A percentile compares a stretch with the other conserved stretches of the same genome.
Evolutionary conservation across 1,139 yeast species (phyloP).

Genomic region (Taphrina communis): DNA sequence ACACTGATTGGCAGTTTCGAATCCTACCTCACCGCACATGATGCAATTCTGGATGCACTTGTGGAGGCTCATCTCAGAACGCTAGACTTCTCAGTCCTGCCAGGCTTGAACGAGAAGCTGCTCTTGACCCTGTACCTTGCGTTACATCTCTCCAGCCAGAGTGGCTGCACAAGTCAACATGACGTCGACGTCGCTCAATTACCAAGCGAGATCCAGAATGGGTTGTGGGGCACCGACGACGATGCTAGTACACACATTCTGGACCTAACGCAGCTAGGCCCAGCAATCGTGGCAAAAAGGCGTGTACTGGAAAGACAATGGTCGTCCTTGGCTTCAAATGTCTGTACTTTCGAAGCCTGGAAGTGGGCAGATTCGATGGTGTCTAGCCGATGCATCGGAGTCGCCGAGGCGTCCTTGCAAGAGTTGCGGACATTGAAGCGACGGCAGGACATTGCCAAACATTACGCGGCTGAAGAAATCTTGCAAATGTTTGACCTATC

Average conservation of each 20-base stretch:
- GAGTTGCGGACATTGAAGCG: neutral
- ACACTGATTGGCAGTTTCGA: neutral
- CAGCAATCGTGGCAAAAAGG: constrained; percentile 22
- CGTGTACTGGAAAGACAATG: constrained; percentile 17
- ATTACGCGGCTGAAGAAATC: neutral
- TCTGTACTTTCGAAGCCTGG: constrained; percentile 28
- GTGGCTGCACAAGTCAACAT: neutral
- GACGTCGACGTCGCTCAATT: constrained; percentile 1
- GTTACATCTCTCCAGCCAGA: neutral
- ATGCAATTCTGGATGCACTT: neutral
- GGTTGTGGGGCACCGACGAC: constrained; percentile 20
- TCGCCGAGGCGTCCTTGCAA: constrained; percentile 6
- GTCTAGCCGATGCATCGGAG: constrained; percentile 25
- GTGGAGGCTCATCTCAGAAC: constrained; percentile 5
- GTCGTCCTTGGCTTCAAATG: neutral
- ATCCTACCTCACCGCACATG: constrained; percentile 12
- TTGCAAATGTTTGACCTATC: constrained; percentile 1
- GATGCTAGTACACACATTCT: neutral
- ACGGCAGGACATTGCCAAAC: neutral
- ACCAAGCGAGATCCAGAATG: constrained; percentile 23
- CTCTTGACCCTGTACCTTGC: constrained; percentile 10
- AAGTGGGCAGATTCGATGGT: constrained; percentile 33
- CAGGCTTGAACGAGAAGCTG: constrained; percentile 15
- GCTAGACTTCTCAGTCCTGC: neutral
- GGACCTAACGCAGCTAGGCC: neutral